Evolutionary conservation across 2,329 filamentous ascomycete species (phyloP), one percentile per base, ranked within the genome.

Genomic region (Aspergillus chevalieri): DNA sequence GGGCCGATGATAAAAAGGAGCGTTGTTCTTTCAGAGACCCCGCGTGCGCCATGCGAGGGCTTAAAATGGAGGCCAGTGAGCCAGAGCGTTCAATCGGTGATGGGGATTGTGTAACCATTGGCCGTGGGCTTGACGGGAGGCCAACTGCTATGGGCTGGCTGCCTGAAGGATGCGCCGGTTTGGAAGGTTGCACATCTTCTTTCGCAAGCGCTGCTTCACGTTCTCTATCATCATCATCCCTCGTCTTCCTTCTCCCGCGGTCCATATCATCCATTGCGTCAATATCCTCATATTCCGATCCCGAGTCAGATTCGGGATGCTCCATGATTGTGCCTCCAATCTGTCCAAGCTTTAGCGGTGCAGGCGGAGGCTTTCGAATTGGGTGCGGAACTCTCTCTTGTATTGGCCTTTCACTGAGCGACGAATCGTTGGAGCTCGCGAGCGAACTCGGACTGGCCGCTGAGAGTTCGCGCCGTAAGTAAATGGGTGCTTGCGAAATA

Each of bases 171-270:
- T 82, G 76, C 34, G 24, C 21, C 12, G 6, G 14, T 17, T 46
- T 15, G 33, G 44, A 39, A n/a, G 33, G 10, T 15, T 46, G 39
- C 55, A 74, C 77, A 61, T 89, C 85, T 10, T 90, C 84, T 61
- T 83, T 81, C 45, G 79, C 78, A 43, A 80, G 65, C 1, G 80
- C 82, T n/a, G 84, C 67, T 63, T 92, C 88, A 44, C 91, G 82
- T 48, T 89, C 81, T 48, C 79, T 78, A 57, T 96, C 89, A 61
- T 96, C 91, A 53, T 95, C 89, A 65, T 92, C 89, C 47, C 91
- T 81, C 2, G 90, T 95, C 67, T 86, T 89, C 58, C 89, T 79
- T 51, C 90, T 81, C 7, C 90, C 92, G 53, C 91, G 80, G 47
- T 82, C 71, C 33, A 78, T 71, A 0, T 86, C 84, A 42, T 85